Evolutionary conservation across 2,329 filamentous ascomycete species (phyloP).

Genomic region (Botrytis cinerea): DNA sequence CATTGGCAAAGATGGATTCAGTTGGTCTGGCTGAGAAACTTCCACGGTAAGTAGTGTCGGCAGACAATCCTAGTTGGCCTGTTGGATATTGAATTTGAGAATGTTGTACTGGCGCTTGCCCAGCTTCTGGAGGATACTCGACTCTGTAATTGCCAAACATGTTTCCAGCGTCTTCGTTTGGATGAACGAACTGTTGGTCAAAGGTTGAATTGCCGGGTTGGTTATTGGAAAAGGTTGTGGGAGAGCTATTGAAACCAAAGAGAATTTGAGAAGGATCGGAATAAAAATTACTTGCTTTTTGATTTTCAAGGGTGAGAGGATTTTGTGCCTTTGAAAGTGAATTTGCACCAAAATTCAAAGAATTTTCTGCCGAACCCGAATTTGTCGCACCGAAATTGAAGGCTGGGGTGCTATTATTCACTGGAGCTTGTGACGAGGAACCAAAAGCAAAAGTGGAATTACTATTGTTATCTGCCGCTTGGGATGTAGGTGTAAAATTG

Average conservation of each 20-base stretch:
- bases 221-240: background rate
- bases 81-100: background rate
- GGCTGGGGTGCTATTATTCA: slow-evolving; percentile 8
- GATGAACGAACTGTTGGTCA: background rate
- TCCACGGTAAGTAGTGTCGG: background rate
- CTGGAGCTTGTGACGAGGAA: slow-evolving; percentile 17
- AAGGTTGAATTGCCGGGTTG: background rate
- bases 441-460: slow-evolving; percentile 20
- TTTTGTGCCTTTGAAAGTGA: slow-evolving; percentile 11
- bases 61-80: background rate
- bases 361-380: slow-evolving; percentile 9
- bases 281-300: slow-evolving; percentile 23
- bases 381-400: slow-evolving; percentile 15
- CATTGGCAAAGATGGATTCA: background rate
- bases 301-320: slow-evolving; percentile 14
- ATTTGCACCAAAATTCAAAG: slow-evolving; percentile 16
- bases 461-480: slow-evolving; percentile 1
- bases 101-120: slow-evolving; percentile 13
- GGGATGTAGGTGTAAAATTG: slow-evolving; percentile 14
- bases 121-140: background rate
- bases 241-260: slow-evolving; percentile 1
- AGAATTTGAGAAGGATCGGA: background rate
- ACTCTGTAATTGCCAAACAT: slow-evolving; percentile 1
- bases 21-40: background rate
- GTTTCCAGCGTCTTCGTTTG: background rate